Conservation (phyloP, 164 flowering plant species). For the Macadamia integrifolia region DNA sequence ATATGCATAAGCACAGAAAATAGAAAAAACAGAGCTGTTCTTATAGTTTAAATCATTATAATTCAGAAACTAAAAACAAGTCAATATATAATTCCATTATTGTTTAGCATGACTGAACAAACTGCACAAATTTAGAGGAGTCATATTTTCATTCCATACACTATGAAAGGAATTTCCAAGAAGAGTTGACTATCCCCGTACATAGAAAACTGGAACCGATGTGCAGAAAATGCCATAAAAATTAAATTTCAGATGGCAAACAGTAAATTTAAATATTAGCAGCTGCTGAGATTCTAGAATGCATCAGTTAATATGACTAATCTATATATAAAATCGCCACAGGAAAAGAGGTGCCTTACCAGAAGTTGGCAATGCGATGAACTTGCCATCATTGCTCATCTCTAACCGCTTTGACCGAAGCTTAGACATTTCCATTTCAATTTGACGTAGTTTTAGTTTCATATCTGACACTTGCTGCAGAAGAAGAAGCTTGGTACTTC, state of each 20-base stretch:
- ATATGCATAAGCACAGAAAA: not conserved
- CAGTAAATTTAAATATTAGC: not conserved
- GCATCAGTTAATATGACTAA: not conserved
- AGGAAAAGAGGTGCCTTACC: slow-evolving; percentile 14
- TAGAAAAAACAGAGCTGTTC: not conserved
- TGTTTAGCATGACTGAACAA: too few relatives aligned
- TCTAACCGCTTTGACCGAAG: slow-evolving; percentile 24
- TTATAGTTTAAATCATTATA: too few relatives aligned
- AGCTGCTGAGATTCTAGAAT: not conserved
- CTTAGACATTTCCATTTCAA: slow-evolving; percentile 30
- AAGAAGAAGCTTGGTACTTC: slow-evolving; percentile 6
- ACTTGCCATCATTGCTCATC: slow-evolving; percentile 17
- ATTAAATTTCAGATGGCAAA: not conserved
- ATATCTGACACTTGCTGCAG: slow-evolving; percentile 33
- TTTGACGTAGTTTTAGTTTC: slow-evolving; percentile 27
- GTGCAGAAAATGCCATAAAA: too few relatives aligned
- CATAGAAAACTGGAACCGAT: too few relatives aligned
- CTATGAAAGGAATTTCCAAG: too few relatives aligned
- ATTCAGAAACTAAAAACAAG: too few relatives aligned
- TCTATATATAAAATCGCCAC: not conserved
- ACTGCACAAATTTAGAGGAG: too few relatives aligned
- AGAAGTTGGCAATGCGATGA: slow-evolving; percentile 1
- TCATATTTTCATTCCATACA: too few relatives aligned
- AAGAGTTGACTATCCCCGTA: too few relatives aligned
- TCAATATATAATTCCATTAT: too few relatives aligned